A percentile compares a stretch with the other conserved stretches of the same genome.
phyloP scores from a whole-genome alignment of 495 filamentous ascomycete species.

The Saxispiralis lemnorum region DNA sequence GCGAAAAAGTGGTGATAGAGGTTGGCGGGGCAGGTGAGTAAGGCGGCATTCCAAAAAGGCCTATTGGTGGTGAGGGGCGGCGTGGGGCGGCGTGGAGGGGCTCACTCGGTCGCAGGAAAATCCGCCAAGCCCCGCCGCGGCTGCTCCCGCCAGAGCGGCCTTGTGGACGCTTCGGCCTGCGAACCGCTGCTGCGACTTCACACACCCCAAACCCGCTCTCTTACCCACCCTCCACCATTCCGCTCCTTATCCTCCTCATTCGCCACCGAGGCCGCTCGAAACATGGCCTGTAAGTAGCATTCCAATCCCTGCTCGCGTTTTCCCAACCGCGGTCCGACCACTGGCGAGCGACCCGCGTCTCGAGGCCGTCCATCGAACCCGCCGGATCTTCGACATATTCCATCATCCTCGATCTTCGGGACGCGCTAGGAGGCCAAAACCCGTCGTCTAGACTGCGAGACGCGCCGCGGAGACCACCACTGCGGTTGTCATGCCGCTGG shows the following conservation, averaged over 20 bases:
- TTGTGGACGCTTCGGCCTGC: no score
- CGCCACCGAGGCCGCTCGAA: conserved; percentile 14
- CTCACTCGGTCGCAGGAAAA: not conserved
- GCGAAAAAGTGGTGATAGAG: no score
- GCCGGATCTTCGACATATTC: conserved; percentile 6
- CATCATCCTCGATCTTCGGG: conserved; percentile 1
- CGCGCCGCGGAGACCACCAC: conserved; percentile 1
- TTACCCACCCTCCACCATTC: conserved; percentile 4
- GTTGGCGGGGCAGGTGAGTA: not conserved
- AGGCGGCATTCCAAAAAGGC: no score
- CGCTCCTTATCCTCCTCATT: not conserved
- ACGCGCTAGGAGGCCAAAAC: conserved; percentile 1
- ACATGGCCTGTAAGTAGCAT: conserved; percentile 24
- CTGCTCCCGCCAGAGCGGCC: no score
- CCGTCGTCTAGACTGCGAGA: not conserved
- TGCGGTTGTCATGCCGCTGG: not conserved
- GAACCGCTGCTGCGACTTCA: not conserved
- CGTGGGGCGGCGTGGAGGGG: not conserved
- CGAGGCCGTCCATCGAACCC: conserved; percentile 4
- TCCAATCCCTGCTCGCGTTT: not conserved
- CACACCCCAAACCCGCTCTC: not conserved
- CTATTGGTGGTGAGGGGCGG: no score
- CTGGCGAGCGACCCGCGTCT: not conserved
- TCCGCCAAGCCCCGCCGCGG: not conserved
- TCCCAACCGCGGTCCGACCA: not conserved